Evolutionary conservation across 1,139 yeast genomes (phyloP), one percentile per base, ranked within the genome.

Genomic region (Oligophagozyma castellii): DNA sequence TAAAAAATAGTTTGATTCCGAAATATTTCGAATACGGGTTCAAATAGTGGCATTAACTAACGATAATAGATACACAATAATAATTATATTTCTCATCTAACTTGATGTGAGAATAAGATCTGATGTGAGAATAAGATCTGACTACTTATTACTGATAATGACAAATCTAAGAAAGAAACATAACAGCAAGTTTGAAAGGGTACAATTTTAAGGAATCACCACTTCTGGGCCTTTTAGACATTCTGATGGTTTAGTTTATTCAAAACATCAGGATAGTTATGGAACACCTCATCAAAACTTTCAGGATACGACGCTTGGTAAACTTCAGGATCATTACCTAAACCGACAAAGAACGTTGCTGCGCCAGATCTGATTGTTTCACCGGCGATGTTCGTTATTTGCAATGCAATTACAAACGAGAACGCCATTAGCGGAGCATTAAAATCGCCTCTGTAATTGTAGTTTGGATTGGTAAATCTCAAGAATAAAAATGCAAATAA

Each of bases 271-370:
- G 94, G 94, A 50, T 81, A 83, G 33, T 73, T 67, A 38, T 69
- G 57, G 45, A 80, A 73, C 27, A 84, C 62, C 44, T 70, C 73
- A 38, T 78, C 79, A 51, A 78, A 84, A 35, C 73, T 61, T 29
- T 73, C 73, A 31, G 94, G 83, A 49, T 83, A 77, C 26, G 81
- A 68, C 59, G 69, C 67, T 45, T 71, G 73, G 63, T 77, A 76
- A 5, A 83, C 74, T 43, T 83, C 92, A 0, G 95, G 95, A 44
- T 84, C 93, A 43, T 74, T 73, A 8, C 92, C 89, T 49, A 81
- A 63, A 1, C 93, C 89, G 28, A 84, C 76, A 54, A 84, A 84
- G 52, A 86, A 76, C 0, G 95, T 78, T 3, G 93, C 72, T 1
- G 78, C 70, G 10, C 95, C 95, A 1, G 86, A 73, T 36, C 72